These are phyloP conservation scores for Albifimbria verrucaria DNA, from an alignment of 2,329 filamentous ascomycete genomes.

Conservation along the genomic window DNA sequence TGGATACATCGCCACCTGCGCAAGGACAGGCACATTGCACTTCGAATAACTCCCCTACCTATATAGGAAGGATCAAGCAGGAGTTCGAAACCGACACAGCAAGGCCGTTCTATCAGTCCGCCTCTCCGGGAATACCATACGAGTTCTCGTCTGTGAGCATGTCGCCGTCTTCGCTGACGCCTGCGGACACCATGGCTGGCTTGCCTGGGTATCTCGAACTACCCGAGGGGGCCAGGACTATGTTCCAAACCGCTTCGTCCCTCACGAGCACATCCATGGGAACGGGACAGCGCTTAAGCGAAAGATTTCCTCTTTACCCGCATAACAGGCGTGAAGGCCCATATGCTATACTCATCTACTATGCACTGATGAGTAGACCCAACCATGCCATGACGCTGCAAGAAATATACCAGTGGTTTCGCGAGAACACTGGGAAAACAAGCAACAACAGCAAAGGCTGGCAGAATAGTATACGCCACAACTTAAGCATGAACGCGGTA, in stretches of 20 bases:
- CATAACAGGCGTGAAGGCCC: conserved; percentile 49
- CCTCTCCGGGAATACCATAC: not conserved
- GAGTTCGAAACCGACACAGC: not conserved
- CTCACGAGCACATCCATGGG: too few relatives aligned
- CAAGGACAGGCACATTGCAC: not conserved
- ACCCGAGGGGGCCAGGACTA: not conserved
- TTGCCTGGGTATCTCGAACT: not conserved
- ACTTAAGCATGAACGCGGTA: conserved; percentile 93
- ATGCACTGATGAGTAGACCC: conserved; percentile 66
- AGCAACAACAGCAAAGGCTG: conserved; percentile 72
- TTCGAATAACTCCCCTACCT: not conserved
- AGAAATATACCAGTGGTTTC: conserved; percentile 90
- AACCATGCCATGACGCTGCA: conserved; percentile 72
- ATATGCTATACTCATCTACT: conserved; percentile 79
- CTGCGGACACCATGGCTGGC: not conserved
- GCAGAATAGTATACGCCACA: conserved; percentile 95
- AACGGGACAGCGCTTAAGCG: too few relatives aligned
- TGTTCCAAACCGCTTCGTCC: too few relatives aligned
- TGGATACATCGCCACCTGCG: not conserved
- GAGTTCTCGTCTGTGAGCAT: not conserved
- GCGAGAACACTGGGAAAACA: conserved; percentile 75
- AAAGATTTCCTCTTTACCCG: too few relatives aligned
- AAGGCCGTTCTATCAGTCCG: not conserved
- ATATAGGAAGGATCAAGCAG: not conserved
- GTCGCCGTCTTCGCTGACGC: not conserved